Evolutionary conservation across 2,329 filamentous ascomycete species (phyloP).

Genomic region (Aspergillus carbonarius): DNA sequence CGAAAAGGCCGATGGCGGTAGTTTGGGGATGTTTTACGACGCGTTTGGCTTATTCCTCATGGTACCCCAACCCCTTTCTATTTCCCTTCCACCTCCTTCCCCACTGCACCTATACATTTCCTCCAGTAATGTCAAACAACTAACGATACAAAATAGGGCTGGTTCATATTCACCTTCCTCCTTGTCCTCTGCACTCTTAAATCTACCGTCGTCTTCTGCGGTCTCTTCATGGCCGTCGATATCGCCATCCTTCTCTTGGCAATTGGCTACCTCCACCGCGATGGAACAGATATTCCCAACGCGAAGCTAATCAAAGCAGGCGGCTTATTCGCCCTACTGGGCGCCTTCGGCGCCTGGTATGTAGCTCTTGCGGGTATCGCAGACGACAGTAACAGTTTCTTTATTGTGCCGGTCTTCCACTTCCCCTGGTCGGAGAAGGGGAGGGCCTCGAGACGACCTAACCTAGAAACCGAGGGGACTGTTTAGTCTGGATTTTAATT

Average conservation of each 20-base stretch:
- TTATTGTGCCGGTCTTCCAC: constrained; percentile 81
- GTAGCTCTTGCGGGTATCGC: constrained; percentile 77
- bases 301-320: constrained; percentile 61
- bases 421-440: constrained; percentile 88
- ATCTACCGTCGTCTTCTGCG: constrained; percentile 72
- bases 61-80: constrained; percentile 35
- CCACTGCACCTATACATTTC: no score
- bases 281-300: constrained; percentile 39
- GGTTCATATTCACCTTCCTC: constrained; percentile 79
- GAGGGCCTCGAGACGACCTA: constrained; percentile 24
- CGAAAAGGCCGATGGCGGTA: constrained; percentile 30
- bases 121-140: neutral
- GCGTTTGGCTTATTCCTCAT: constrained; percentile 69
- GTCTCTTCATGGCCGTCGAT: constrained; percentile 72
- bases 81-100: neutral
- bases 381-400: constrained; percentile 69
- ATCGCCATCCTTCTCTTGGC: constrained; percentile 69
- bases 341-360: constrained; percentile 79
- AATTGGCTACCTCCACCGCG: constrained; percentile 58
- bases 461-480: neutral
- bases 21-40: constrained; percentile 50
- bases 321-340: constrained; percentile 70
- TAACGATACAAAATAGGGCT: constrained; percentile 47
- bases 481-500: neutral
- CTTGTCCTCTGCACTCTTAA: constrained; percentile 69